A percentile compares a stretch with the other conserved stretches of the same genome.
These are phyloP conservation scores for Annulohypoxylon maeteangense DNA, from an alignment of 495 filamentous ascomycete species.

Conservation along the genomic window DNA sequence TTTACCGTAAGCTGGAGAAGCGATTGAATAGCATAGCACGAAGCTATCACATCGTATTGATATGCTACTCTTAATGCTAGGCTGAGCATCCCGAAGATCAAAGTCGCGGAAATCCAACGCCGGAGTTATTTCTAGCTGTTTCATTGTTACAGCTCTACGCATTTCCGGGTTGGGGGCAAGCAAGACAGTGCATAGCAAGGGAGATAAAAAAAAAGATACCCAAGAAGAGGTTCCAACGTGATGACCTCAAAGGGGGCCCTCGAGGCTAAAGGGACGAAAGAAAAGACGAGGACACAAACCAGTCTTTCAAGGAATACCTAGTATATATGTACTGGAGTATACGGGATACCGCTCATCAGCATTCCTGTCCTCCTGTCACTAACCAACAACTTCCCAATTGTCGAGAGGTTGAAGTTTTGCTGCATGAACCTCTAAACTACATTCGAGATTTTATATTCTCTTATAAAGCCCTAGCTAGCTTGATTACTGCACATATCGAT, in stretches of 20 bases:
- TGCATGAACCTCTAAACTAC: neutral
- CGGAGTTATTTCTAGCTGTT: constrained; percentile 19
- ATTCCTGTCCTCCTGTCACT: neutral
- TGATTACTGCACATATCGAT: constrained; percentile 1
- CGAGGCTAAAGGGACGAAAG: constrained; percentile 30
- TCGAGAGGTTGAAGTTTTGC: neutral
- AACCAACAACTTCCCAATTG: neutral
- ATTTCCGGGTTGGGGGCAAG: constrained; percentile 16
- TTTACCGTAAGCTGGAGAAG: constrained; percentile 8
- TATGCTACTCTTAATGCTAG: neutral
- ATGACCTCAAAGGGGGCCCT: constrained; percentile 38
- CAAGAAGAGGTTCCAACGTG: constrained; percentile 22
- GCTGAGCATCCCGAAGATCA: neutral
- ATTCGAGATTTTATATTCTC: neutral
- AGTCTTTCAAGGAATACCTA: constrained; percentile 30
- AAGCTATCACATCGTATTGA: neutral
- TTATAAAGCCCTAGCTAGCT: neutral
- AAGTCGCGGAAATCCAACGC: neutral
- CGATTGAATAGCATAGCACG: constrained; percentile 3
- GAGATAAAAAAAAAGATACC: constrained; percentile 23
- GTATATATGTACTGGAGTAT: constrained; percentile 36
- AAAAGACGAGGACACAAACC: constrained; percentile 38
- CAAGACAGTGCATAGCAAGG: constrained; percentile 40
- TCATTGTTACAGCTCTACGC: constrained; percentile 38
- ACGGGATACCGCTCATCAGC: constrained; percentile 11